Percentiles rank a stretch among this genome's conserved stretches.
Evolutionary conservation across 805 yeast species (phyloP).

Genomic region (Debaryomyces castellii): DNA sequence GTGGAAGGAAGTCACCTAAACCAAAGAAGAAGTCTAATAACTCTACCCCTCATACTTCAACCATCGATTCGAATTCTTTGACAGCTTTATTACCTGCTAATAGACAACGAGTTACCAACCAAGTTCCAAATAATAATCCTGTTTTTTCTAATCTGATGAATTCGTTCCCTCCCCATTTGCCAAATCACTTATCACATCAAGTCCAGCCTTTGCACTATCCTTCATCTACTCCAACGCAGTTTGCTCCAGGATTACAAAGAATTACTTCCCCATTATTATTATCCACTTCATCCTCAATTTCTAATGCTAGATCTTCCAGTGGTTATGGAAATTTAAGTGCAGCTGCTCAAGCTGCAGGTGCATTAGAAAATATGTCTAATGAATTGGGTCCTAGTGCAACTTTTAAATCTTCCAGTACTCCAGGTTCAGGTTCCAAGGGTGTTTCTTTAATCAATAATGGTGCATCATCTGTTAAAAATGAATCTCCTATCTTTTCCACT

Average conservation of each 20-base stretch:
- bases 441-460: constrained; percentile 37
- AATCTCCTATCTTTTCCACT: constrained; percentile 24
- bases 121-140: constrained; percentile 4
- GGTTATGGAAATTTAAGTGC: constrained; percentile 7
- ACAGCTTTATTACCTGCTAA: constrained; percentile 31
- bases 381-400: constrained; percentile 46
- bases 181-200: constrained; percentile 22
- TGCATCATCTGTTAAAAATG: constrained; percentile 13
- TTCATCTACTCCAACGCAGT: constrained; percentile 66
- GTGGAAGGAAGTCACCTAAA: constrained; percentile 24
- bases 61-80: constrained; percentile 12
- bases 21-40: constrained; percentile 11
- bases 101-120: constrained; percentile 5
- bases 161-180: constrained; percentile 17
- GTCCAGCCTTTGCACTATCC: constrained; percentile 66
- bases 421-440: constrained; percentile 11
- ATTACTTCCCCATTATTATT: constrained; percentile 66
- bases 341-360: constrained; percentile 42
- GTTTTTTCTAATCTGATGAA: constrained; percentile 7
- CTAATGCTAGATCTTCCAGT: constrained; percentile 32
- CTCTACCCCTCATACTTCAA: constrained; percentile 7
- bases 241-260: constrained; percentile 61
- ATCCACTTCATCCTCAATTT: constrained; percentile 48
- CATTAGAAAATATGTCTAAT: constrained; percentile 43
- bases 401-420: constrained; percentile 24